These are phyloP conservation scores for Quercus ilex DNA, from an alignment of 306 rosid species.

Conservation along the genomic window DNA sequence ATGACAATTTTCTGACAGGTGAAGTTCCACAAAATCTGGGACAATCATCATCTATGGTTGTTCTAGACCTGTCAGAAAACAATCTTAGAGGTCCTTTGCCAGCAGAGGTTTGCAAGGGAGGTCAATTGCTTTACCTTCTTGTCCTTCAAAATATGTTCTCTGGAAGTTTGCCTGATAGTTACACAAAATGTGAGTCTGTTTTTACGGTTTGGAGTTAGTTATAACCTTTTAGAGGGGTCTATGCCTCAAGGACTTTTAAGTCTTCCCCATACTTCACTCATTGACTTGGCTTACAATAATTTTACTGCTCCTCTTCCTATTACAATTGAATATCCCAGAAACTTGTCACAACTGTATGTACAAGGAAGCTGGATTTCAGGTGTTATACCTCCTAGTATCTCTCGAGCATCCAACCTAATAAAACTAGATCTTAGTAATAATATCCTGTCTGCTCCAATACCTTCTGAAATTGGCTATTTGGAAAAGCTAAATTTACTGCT, in stretches of 20 bases:
- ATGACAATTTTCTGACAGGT: slow-evolving; percentile 65
- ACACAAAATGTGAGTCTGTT: slow-evolving; percentile 52
- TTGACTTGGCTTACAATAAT: slow-evolving; percentile 71
- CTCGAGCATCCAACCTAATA: slow-evolving; percentile 58
- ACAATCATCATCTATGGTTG: slow-evolving; percentile 52
- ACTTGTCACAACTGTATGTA: slow-evolving; percentile 71
- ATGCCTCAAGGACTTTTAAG: slow-evolving; percentile 65
- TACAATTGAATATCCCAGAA: slow-evolving; percentile 51
- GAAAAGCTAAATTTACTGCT: slow-evolving; percentile 68
- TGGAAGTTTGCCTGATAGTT: slow-evolving; percentile 65
- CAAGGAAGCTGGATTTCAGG: slow-evolving; percentile 76
- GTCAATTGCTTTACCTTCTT: slow-evolving; percentile 66
- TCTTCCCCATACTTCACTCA: slow-evolving; percentile 71
- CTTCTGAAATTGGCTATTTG: slow-evolving; percentile 69
- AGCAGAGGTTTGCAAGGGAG: slow-evolving; percentile 60
- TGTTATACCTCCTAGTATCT: slow-evolving; percentile 58
- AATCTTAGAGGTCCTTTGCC: slow-evolving; percentile 69
- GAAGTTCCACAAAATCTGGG: slow-evolving; percentile 67
- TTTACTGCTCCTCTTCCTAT: slow-evolving; percentile 55
- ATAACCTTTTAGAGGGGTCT: slow-evolving; percentile 57
- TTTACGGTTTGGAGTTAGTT: slow-evolving; percentile 73
- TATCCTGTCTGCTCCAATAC: slow-evolving; percentile 68
- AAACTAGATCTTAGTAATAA: slow-evolving; percentile 87
- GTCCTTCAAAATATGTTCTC: slow-evolving; percentile 68
- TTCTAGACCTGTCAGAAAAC: slow-evolving; percentile 85